Evolutionary conservation across 495 filamentous ascomycete genomes (phyloP).

Genomic region (Penicillium riverlandense): DNA sequence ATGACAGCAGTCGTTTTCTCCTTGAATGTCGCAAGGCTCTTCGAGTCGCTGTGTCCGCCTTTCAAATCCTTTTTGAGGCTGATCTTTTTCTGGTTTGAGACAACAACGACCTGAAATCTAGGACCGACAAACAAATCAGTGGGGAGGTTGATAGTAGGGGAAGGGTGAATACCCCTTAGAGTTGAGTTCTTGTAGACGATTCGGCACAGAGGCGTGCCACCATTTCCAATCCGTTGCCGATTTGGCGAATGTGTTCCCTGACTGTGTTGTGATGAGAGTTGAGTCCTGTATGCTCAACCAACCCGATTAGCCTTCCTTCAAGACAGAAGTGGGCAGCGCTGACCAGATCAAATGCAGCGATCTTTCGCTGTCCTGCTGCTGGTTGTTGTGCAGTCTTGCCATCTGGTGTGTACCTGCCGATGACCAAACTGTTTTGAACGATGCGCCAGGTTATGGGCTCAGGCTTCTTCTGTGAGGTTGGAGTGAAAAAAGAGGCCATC

Average conservation of each 20-base stretch:
- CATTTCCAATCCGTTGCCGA: conserved; percentile 84
- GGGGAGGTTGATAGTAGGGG: neutral
- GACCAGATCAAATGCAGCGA: conserved; percentile 91
- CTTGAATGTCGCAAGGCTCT: conserved; percentile 69
- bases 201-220: conserved; percentile 74
- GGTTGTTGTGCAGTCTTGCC: conserved; percentile 3
- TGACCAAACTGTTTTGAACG: conserved; percentile 60
- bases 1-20: conserved; percentile 65
- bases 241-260: conserved; percentile 70
- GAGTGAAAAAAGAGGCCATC: conserved; percentile 83
- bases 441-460: conserved; percentile 69
- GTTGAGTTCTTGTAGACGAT: conserved; percentile 55
- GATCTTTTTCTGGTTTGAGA: conserved; percentile 85
- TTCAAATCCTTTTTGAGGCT: conserved; percentile 68
- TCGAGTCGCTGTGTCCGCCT: conserved; percentile 52
- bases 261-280: conserved; percentile 72
- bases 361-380: conserved; percentile 41
- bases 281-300: conserved; percentile 54
- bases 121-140: neutral
- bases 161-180: conserved; percentile 51
- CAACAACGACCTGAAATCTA: conserved; percentile 70
- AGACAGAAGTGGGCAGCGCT: conserved; percentile 13
- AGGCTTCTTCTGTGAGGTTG: conserved; percentile 76
- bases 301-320: neutral
- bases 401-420: conserved; percentile 60